These are phyloP conservation scores for Stephanodiscus triporus DNA, from an alignment of 108 stramenopile species.

Conservation along the genomic window DNA sequence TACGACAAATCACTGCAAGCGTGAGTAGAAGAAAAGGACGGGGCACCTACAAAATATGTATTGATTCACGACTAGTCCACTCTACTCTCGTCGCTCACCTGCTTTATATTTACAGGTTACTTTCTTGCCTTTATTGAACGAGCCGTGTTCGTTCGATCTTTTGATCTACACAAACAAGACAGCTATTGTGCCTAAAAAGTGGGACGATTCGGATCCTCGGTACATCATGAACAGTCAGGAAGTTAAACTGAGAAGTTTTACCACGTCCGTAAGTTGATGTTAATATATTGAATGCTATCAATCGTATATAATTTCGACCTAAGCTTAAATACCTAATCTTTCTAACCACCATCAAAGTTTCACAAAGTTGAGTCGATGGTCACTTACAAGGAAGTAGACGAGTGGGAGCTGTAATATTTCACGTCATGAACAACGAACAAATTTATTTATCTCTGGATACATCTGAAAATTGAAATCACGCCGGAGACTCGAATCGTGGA, in stretches of 20 bases:
- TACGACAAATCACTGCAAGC: constrained; percentile 97
- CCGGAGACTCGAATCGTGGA: background rate
- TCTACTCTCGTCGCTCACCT: constrained; percentile 2
- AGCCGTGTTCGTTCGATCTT: constrained; percentile 98
- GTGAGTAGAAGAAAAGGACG: constrained; percentile 30
- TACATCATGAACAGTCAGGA: constrained; percentile 95
- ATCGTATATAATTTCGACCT: background rate
- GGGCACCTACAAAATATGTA: constrained; percentile 6
- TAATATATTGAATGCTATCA: background rate
- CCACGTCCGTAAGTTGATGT: constrained; percentile 75
- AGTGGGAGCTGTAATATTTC: constrained; percentile 79
- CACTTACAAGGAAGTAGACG: constrained; percentile 88
- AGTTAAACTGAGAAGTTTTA: constrained; percentile 93
- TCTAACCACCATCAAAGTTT: constrained; percentile 28
- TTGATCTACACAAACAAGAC: constrained; percentile 94
- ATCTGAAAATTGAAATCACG: background rate
- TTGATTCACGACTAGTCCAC: background rate
- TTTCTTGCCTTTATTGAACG: constrained; percentile 95
- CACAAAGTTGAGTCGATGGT: constrained; percentile 95
- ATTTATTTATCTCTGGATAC: too few relatives aligned
- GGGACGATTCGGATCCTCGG: constrained; percentile 97
- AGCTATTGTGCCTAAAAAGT: constrained; percentile 85
- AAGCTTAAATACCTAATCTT: background rate
- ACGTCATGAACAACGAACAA: background rate
- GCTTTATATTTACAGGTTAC: constrained; percentile 62